Percentiles rank a stretch among this genome's conserved stretches.
phyloP scores from a whole-genome alignment of 257 asterid species.

The Leptodermis oblonga region DNA sequence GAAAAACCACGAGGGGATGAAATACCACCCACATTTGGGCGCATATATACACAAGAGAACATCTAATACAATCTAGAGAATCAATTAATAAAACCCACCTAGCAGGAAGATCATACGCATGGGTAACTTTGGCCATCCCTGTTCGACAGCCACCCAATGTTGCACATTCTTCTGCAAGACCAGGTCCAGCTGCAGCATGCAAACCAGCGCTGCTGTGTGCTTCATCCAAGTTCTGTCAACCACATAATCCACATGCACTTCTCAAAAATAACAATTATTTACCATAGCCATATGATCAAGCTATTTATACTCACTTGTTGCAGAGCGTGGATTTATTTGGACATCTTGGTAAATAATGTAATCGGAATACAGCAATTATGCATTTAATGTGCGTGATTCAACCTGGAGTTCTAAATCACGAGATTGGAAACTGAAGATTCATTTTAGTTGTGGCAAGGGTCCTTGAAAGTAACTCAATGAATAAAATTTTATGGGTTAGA shows the following conservation, averaged over 20 bases:
- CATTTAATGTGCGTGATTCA: not conserved
- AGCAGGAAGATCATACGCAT: conserved; percentile 85
- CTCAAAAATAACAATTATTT: conserved; percentile 8
- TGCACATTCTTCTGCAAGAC: conserved; percentile 84
- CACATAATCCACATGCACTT: conserved; percentile 21
- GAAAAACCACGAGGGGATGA: too few relatives aligned
- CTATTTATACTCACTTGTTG: not conserved
- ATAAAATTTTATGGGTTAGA: not conserved
- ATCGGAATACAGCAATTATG: not conserved
- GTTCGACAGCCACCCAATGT: conserved; percentile 92
- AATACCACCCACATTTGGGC: too few relatives aligned
- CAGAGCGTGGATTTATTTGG: not conserved
- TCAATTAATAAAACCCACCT: conserved; percentile 43
- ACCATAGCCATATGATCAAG: not conserved
- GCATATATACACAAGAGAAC: too few relatives aligned
- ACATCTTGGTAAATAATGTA: not conserved
- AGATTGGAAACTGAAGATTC: not conserved
- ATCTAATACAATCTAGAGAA: too few relatives aligned
- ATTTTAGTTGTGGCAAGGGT: not conserved
- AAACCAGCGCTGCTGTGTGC: conserved; percentile 97
- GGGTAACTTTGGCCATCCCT: conserved; percentile 91
- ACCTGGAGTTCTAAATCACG: not conserved
- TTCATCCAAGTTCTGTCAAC: conserved; percentile 83
- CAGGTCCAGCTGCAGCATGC: conserved; percentile 98
- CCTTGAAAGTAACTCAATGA: not conserved